phyloP scores from a whole-genome alignment of 2,329 filamentous ascomycete genomes.

The Epichloe hybrida region DNA sequence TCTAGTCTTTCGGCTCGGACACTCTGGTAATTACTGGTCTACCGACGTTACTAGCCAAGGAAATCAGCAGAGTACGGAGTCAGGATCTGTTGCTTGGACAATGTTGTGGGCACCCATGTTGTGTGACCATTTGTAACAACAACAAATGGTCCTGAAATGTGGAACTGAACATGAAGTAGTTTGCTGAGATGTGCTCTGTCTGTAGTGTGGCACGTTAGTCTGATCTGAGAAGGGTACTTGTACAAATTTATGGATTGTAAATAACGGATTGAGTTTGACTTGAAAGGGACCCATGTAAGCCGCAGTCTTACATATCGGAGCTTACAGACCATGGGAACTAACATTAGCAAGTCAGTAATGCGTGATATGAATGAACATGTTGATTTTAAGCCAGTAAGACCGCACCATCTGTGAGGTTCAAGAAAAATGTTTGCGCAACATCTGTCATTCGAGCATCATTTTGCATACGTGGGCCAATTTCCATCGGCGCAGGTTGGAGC shows the following conservation, averaged over 20 bases:
- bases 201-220: background rate
- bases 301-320: background rate
- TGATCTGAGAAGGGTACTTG: background rate
- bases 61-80: background rate
- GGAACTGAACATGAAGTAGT: background rate
- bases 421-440: background rate
- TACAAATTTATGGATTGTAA: background rate
- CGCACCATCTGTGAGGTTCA: background rate
- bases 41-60: background rate
- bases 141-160: background rate
- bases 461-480: background rate
- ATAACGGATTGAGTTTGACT: background rate
- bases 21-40: background rate
- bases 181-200: background rate
- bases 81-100: background rate
- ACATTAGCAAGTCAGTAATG: background rate
- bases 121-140: conserved; percentile 1
- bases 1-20: background rate
- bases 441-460: background rate
- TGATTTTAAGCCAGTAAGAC: background rate
- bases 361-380: background rate
- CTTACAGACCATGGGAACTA: background rate
- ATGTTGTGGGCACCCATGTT: background rate
- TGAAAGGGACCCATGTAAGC: too few species aligned
- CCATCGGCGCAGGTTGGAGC: background rate